Evolutionary conservation across 2,329 filamentous ascomycete species (phyloP).

Genomic region (Ascochyta clinopodiicola): DNA sequence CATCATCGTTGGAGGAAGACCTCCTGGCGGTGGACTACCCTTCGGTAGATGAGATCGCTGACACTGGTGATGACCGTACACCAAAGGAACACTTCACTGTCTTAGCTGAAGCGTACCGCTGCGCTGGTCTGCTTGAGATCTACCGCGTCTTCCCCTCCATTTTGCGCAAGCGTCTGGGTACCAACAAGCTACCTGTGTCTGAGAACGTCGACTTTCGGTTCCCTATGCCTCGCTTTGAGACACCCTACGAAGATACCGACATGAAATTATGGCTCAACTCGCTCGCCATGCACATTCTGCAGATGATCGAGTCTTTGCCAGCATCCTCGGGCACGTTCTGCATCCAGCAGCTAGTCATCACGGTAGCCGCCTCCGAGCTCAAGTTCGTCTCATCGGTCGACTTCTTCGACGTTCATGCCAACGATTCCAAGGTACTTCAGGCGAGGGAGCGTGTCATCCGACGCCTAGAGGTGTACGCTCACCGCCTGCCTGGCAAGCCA

Average conservation of each 20-base stretch:
- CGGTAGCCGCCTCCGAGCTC: conserved; percentile 59
- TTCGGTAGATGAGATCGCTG: conserved; percentile 55
- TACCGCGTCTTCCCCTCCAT: conserved; percentile 62
- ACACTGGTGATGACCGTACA: conserved; percentile 60
- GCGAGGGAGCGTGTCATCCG: conserved; percentile 58
- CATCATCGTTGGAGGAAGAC: conserved; percentile 55
- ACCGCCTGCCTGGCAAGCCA: conserved; percentile 60
- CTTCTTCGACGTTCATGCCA: conserved; percentile 49
- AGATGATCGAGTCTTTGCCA: conserved; percentile 57
- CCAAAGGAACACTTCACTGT: conserved; percentile 60
- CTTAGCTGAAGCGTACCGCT: conserved; percentile 61
- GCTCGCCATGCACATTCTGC: conserved; percentile 59
- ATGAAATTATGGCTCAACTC: conserved; percentile 56
- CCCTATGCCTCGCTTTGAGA: conserved; percentile 43
- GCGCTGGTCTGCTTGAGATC: conserved; percentile 60
- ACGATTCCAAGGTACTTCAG: conserved; percentile 53
- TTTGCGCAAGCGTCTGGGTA: conserved; percentile 53
- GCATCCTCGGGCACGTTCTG: conserved; percentile 61
- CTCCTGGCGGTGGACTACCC: conserved; percentile 57
- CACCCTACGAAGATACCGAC: conserved; percentile 41
- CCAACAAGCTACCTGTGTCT: conserved; percentile 28
- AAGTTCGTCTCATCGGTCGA: conserved; percentile 51
- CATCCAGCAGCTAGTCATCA: conserved; percentile 61
- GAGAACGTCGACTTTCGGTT: conserved; percentile 40
- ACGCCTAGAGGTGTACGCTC: conserved; percentile 54